Evolutionary conservation across 805 yeast species (phyloP).

Genomic region (Middelhovenomyces tepae): DNA sequence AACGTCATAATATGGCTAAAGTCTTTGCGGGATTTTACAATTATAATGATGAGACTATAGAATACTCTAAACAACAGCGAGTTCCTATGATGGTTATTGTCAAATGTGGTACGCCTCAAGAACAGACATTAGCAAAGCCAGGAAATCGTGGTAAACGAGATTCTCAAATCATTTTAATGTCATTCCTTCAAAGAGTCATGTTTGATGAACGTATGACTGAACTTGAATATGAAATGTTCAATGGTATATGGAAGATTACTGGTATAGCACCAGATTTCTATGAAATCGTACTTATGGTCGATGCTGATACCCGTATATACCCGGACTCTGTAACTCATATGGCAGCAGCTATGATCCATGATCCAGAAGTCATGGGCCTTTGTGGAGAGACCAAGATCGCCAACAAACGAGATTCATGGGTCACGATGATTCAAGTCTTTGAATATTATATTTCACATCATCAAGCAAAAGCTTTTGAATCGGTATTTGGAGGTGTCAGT

Average conservation of each 20-base stretch:
- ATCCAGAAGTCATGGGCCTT: slow-evolving; percentile 81
- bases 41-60: slow-evolving; percentile 68
- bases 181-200: slow-evolving; percentile 76
- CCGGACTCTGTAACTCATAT: slow-evolving; percentile 84
- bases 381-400: slow-evolving; percentile 94
- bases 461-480: slow-evolving; percentile 87
- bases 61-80: slow-evolving; percentile 66
- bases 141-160: slow-evolving; percentile 97
- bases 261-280: slow-evolving; percentile 76
- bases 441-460: slow-evolving; percentile 94
- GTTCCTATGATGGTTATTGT: slow-evolving; percentile 71
- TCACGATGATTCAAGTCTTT: slow-evolving; percentile 87
- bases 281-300: slow-evolving; percentile 83
- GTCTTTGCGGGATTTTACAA: slow-evolving; percentile 91
- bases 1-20: slow-evolving; percentile 97
- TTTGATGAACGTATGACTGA: slow-evolving; percentile 93
- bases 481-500: slow-evolving; percentile 88
- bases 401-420: slow-evolving; percentile 79
- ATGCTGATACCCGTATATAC: slow-evolving; percentile 84
- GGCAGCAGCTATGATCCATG: slow-evolving; percentile 80
- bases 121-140: slow-evolving; percentile 62
- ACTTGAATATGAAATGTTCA: slow-evolving; percentile 70
- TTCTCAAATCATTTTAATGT: slow-evolving; percentile 86
- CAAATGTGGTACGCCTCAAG: slow-evolving; percentile 87
- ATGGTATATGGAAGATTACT: slow-evolving; percentile 64